phyloP scores from a whole-genome alignment of 2,329 filamentous ascomycete genomes.

The Trichoderma koningiopsis region DNA sequence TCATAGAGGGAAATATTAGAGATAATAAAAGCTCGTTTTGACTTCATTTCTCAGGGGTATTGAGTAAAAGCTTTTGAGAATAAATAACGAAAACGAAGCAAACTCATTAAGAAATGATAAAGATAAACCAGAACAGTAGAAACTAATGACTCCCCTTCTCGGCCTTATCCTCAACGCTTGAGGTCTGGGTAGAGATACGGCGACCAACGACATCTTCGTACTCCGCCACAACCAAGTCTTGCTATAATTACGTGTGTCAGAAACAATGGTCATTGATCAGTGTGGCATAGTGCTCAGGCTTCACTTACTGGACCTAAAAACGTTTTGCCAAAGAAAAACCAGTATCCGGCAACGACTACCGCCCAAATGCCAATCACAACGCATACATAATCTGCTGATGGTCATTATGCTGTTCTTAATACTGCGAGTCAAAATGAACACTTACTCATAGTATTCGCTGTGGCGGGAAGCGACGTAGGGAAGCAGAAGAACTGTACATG shows the following conservation, averaged over 20 bases:
- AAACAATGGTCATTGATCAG: neutral
- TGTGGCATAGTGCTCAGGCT: neutral
- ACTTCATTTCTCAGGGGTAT: neutral
- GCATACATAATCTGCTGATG: slow-evolving; percentile 9
- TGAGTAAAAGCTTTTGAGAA: neutral
- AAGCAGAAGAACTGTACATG: slow-evolving; percentile 7
- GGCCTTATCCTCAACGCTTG: slow-evolving; percentile 6
- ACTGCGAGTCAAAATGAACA: neutral
- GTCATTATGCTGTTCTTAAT: neutral
- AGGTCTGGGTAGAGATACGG: slow-evolving; percentile 1
- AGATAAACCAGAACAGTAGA: neutral
- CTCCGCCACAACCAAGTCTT: slow-evolving; percentile 14
- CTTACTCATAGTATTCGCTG: slow-evolving; percentile 11
- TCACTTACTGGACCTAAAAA: slow-evolving; percentile 14
- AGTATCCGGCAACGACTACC: slow-evolving; percentile 6
- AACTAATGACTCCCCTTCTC: slow-evolving; percentile 1
- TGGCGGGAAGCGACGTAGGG: slow-evolving; percentile 1
- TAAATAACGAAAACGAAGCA: neutral
- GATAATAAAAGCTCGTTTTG: slow-evolving; percentile 4
- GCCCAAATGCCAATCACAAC: slow-evolving; percentile 15
- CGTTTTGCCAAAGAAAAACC: slow-evolving; percentile 3
- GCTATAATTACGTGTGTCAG: neutral
- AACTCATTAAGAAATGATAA: neutral
- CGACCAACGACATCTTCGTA: slow-evolving; percentile 7
- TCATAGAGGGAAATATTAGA: slow-evolving; percentile 27